phyloP scores from a whole-genome alignment of 2,329 filamentous ascomycete species.

The Cryphonectria radicalis region DNA sequence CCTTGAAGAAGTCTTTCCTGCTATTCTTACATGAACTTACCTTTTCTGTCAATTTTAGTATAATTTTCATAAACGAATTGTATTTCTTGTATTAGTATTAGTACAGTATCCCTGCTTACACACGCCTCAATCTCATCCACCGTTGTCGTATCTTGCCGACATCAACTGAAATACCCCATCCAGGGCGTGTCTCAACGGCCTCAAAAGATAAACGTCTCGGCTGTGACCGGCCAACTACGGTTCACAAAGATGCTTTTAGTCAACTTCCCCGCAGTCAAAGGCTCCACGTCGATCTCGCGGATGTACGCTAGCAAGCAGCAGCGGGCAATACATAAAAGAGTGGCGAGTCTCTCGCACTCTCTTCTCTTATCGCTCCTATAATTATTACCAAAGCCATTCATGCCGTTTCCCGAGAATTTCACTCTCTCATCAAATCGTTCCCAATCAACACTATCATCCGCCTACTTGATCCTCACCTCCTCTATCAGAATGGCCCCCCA shows the following conservation, averaged over 20 bases:
- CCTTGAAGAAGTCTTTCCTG: too few relatives aligned
- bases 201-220: neutral
- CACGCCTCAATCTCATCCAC: neutral
- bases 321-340: neutral
- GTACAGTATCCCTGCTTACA: too few relatives aligned
- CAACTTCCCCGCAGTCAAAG: neutral
- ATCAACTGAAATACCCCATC: neutral
- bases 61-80: neutral
- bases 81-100: too few relatives aligned
- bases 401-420: neutral
- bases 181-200: neutral
- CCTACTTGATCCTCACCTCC: neutral
- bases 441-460: neutral
- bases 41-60: too few relatives aligned
- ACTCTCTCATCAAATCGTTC: neutral
- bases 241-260: neutral
- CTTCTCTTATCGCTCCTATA: neutral
- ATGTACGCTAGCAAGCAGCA: neutral
- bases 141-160: neutral
- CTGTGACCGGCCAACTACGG: neutral
- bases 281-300: neutral
- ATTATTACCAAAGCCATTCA: neutral
- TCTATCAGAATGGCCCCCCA: constrained; percentile 21
- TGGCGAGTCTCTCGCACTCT: neutral
- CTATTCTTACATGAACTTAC: too few relatives aligned